Evolutionary conservation across 2,329 filamentous ascomycete species (phyloP).

Genomic region (Diaporthe caulivora): DNA sequence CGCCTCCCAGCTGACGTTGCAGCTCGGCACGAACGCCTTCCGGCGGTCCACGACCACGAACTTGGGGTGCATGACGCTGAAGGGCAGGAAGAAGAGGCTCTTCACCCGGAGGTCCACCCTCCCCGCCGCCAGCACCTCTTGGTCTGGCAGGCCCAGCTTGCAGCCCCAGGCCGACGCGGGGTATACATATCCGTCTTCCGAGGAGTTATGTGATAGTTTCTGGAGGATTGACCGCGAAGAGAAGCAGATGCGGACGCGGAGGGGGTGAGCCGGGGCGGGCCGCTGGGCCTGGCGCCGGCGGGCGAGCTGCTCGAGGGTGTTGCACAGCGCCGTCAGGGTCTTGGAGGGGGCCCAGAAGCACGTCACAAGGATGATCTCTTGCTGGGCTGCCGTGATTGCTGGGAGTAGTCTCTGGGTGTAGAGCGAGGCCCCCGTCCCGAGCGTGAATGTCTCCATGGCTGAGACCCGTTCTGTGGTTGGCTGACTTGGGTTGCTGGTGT

Average conservation of each 20-base stretch:
- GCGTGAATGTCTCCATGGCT: slow-evolving; percentile 55
- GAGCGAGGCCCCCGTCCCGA: slow-evolving; percentile 71
- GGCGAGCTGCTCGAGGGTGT: slow-evolving; percentile 72
- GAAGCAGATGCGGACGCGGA: slow-evolving; percentile 80
- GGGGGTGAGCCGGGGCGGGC: slow-evolving; percentile 42
- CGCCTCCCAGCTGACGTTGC: slow-evolving; percentile 88
- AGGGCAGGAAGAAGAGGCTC: slow-evolving; percentile 82
- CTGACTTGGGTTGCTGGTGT: not conserved
- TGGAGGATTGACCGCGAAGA: slow-evolving; percentile 80
- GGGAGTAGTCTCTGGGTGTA: slow-evolving; percentile 69
- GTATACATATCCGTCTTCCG: slow-evolving; percentile 72
- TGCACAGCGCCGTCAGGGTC: slow-evolving; percentile 68
- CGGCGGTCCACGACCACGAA: slow-evolving; percentile 80
- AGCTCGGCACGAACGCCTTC: slow-evolving; percentile 79
- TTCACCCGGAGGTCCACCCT: slow-evolving; percentile 79
- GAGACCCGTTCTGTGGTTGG: too few species aligned
- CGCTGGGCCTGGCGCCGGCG: slow-evolving; percentile 19
- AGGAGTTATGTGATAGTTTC: slow-evolving; percentile 80
- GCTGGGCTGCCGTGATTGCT: slow-evolving; percentile 69
- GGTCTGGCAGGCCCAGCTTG: slow-evolving; percentile 73
- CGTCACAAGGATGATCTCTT: slow-evolving; percentile 81
- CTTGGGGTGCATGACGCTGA: slow-evolving; percentile 91
- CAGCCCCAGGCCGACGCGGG: slow-evolving; percentile 68
- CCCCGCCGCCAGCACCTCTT: slow-evolving; percentile 61
- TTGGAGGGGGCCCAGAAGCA: slow-evolving; percentile 84